These are phyloP conservation scores for Leersia perrieri DNA, from an alignment of 176 grass and related monocot species.

Conservation along the genomic window DNA sequence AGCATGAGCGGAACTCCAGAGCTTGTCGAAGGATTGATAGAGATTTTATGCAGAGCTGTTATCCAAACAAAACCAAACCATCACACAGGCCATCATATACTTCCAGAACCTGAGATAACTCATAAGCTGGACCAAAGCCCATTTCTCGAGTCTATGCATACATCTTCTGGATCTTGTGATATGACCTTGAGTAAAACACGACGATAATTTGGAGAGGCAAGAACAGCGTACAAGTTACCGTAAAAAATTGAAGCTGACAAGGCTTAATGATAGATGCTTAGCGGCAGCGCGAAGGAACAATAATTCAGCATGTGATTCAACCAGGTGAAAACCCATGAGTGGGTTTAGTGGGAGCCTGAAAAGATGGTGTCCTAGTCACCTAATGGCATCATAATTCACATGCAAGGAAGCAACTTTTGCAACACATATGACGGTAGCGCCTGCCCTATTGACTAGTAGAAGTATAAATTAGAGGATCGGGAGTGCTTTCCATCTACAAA, in stretches of 20 bases:
- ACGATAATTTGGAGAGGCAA: too few relatives aligned
- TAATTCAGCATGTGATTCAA: constrained; percentile 26
- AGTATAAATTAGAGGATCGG: not conserved
- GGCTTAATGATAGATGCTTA: constrained; percentile 41
- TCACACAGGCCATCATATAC: too few relatives aligned
- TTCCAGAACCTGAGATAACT: too few relatives aligned
- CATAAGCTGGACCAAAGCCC: too few relatives aligned
- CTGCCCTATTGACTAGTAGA: not conserved
- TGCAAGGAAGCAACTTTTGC: not conserved
- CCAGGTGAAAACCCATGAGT: constrained; percentile 27
- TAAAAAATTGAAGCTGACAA: not conserved
- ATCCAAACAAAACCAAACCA: too few relatives aligned
- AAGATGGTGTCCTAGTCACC: constrained; percentile 28
- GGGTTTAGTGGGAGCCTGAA: constrained; percentile 3
- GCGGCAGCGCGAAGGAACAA: constrained; percentile 50
- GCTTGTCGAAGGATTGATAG: too few relatives aligned
- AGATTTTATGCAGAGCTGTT: too few relatives aligned
- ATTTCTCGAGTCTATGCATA: too few relatives aligned
- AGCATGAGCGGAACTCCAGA: too few relatives aligned
- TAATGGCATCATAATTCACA: constrained; percentile 28
- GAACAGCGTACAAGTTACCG: not conserved
- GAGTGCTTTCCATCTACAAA: not conserved
- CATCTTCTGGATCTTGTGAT: too few relatives aligned
- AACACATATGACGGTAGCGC: not conserved
- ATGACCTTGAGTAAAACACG: too few relatives aligned